Evolutionary conservation across 352 stramenopile genomes (phyloP).

Genomic region (Poterioochromonas sp.): DNA sequence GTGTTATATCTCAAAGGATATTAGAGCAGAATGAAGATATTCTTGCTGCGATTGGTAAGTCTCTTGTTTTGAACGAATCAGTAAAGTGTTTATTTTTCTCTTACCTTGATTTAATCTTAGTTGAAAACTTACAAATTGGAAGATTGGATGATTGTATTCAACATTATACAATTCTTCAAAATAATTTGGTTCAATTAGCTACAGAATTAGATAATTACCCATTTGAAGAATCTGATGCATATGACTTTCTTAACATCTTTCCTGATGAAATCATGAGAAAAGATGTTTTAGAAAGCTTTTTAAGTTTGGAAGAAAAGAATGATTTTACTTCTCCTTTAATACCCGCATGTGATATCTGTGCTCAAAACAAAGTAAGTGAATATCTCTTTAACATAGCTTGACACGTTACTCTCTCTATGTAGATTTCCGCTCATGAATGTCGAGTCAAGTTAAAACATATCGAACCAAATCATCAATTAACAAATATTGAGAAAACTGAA

Average conservation of each 20-base stretch:
- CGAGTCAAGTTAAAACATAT: background rate
- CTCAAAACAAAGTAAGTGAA: background rate
- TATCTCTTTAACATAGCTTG: background rate
- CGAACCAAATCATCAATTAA: background rate
- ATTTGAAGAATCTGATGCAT: background rate
- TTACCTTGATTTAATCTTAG: background rate
- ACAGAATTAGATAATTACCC: conserved; percentile 26
- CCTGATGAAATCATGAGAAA: conserved; percentile 29
- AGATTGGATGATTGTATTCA: conserved; percentile 18
- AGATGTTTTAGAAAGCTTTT: conserved; percentile 10
- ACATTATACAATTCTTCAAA: conserved; percentile 12
- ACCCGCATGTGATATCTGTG: background rate
- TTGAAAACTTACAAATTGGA: conserved; percentile 24
- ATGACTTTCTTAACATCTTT: background rate
- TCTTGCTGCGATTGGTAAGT: conserved; percentile 21
- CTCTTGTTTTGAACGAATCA: background rate
- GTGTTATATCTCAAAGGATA: background rate
- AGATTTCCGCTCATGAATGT: background rate
- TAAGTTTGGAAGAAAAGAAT: background rate
- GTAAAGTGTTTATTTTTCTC: background rate
- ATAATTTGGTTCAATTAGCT: background rate
- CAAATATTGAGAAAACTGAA: background rate
- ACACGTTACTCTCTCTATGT: background rate
- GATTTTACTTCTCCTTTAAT: background rate
- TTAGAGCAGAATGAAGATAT: conserved; percentile 32